phyloP scores from a whole-genome alignment of 345 rosid species.

The Eucalyptus shirleyi region DNA sequence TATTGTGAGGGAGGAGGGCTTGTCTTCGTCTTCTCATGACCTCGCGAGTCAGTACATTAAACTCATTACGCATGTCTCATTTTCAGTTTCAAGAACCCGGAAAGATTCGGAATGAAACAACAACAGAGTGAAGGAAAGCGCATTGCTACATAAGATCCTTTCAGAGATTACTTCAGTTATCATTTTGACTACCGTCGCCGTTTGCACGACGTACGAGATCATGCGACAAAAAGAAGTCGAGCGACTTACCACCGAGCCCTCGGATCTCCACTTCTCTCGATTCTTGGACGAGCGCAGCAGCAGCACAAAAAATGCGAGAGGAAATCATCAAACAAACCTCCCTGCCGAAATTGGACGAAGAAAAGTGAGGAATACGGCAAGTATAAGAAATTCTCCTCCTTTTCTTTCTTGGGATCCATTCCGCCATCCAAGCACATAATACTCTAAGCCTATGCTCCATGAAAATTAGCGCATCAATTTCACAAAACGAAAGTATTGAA shows the following conservation, averaged over 20 bases:
- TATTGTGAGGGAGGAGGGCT: slow-evolving; percentile 74
- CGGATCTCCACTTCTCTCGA: slow-evolving; percentile 93
- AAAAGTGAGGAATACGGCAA: not conserved
- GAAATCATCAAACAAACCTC: slow-evolving; percentile 86
- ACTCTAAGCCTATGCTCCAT: too few species aligned
- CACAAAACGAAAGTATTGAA: not conserved
- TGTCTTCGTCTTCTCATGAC: slow-evolving; percentile 63
- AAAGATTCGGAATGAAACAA: not conserved
- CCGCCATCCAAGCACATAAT: too few species aligned
- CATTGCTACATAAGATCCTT: not conserved
- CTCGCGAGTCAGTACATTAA: slow-evolving; percentile 19
- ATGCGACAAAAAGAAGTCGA: not conserved
- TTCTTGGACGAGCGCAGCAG: slow-evolving; percentile 97
- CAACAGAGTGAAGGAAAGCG: not conserved
- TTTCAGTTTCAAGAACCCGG: not conserved
- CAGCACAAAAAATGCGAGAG: slow-evolving; percentile 96
- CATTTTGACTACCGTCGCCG: not conserved
- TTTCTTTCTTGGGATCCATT: not conserved
- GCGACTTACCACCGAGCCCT: slow-evolving; percentile 46
- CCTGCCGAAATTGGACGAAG: slow-evolving; percentile 22
- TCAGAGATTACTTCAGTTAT: not conserved
- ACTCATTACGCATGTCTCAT: not conserved
- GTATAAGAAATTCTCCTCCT: not conserved
- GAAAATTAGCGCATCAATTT: not conserved
- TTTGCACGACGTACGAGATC: not conserved